Percentiles rank a stretch among this genome's conserved stretches.
Conservation (phyloP, 2,329 filamentous ascomycete genomes). For the Colletotrichum ledebouriae region DNA sequence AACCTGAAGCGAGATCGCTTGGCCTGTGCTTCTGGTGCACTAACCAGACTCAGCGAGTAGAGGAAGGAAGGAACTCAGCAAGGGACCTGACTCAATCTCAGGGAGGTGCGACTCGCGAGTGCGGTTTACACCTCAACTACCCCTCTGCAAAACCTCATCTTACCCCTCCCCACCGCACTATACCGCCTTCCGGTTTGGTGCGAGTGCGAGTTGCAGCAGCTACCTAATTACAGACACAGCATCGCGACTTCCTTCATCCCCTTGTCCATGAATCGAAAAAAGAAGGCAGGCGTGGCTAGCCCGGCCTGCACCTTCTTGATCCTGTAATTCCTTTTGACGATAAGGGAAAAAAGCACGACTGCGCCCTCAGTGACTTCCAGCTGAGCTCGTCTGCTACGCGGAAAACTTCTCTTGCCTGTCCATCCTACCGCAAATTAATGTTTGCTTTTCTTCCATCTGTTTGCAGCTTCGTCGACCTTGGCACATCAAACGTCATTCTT, state of each 20-base stretch:
- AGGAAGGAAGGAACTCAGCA: neutral
- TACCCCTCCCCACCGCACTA: too few species aligned
- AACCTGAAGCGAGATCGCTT: neutral
- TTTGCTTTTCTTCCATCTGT: conserved; percentile 25
- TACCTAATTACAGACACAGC: too few species aligned
- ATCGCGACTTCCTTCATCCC: conserved; percentile 8
- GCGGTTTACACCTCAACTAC: too few species aligned
- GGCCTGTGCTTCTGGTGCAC: neutral
- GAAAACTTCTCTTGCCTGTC: neutral
- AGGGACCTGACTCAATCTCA: neutral
- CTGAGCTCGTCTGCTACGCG: neutral
- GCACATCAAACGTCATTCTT: neutral
- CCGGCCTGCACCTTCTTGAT: neutral
- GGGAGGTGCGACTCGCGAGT: neutral
- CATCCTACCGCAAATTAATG: conserved; percentile 11
- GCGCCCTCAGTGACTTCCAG: neutral
- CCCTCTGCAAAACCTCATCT: too few species aligned
- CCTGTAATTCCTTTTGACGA: neutral
- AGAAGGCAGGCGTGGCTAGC: neutral
- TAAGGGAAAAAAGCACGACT: neutral
- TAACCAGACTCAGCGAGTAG: neutral
- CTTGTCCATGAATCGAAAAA: neutral
- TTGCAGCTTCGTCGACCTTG: conserved; percentile 11
- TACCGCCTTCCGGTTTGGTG: too few species aligned
- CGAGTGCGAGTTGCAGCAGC: neutral